Evolutionary conservation across 2,329 filamentous ascomycete genomes (phyloP), one percentile per base, ranked within the genome.

Genomic region (Colletotrichum cordylinicola): DNA sequence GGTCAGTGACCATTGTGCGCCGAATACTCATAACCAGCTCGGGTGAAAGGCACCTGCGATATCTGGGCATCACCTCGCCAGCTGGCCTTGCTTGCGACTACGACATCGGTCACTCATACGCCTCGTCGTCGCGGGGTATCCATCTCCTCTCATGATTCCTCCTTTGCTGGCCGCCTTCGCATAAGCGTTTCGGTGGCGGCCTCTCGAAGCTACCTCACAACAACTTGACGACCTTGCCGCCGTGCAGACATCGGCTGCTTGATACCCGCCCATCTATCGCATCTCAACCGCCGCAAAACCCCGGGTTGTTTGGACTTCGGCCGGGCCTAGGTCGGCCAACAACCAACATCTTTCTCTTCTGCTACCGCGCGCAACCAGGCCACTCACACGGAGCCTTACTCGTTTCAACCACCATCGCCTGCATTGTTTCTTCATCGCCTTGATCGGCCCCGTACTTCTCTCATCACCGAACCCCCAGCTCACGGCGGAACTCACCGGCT

Each of bases 291-390:
- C 37, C 64, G 37, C 39, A 27, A 56, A 29, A 29, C 33, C 24
- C 71, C 24, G 68, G 43, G 16, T 24, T 29, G 35, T 71, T 52
- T 52, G 35, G 35, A 27, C 33, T 66, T 62, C 24, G 68, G 68
- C 61, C 72, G 61, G 58, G 71, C 24, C 67, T 37, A 27, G 15
- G 37, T 37, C 55, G 55, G 52, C 70, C 65, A 64, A 33, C 43
- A 43, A n/a, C 55, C 31, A 62, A 62, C 31, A 15, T 18, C 67
- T 35, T 31, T 37, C 18, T 10, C 12, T 33, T 29, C 67, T 33
- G 48, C 71, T 70, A 58, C 64, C 72, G 72, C 72, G 67, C 72
- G 72, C 68, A 60, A 48, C 18, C 58, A 60, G 13, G 39, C 43
- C 27, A 13, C 56, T 48, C 43, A 13, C 66, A 24, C 65, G 21